Evolutionary conservation across 192 early-diverging fungal species (phyloP).

Genomic region (Coemansia sp.): DNA sequence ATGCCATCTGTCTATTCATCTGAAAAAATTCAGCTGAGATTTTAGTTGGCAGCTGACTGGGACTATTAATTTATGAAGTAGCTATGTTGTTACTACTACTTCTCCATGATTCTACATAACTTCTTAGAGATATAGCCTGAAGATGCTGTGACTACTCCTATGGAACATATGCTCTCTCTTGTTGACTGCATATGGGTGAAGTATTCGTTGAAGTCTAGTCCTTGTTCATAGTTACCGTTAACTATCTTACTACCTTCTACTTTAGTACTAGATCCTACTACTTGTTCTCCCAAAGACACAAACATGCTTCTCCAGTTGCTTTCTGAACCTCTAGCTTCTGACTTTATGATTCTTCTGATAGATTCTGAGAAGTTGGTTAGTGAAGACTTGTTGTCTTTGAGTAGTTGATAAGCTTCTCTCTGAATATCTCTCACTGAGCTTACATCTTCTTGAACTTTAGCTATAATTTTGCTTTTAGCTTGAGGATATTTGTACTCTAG

Average conservation of each 20-base stretch:
- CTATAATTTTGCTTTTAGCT: neutral
- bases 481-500: neutral
- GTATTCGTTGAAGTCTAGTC: constrained; percentile 9
- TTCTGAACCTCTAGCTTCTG: constrained; percentile 11
- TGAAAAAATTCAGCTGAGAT: too few species aligned
- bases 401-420: constrained; percentile 5
- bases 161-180: constrained; percentile 14
- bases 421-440: neutral
- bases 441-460: constrained; percentile 1
- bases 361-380: constrained; percentile 1
- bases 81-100: too few species aligned
- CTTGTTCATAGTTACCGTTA: constrained; percentile 5
- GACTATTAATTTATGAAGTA: too few species aligned
- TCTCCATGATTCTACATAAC: neutral
- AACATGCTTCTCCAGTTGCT: constrained; percentile 19
- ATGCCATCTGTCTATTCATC: too few species aligned
- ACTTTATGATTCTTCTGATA: constrained; percentile 6
- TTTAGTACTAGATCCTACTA: neutral
- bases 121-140: constrained; percentile 7
- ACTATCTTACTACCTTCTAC: neutral
- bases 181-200: constrained; percentile 15
- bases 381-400: constrained; percentile 4
- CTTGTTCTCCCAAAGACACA: neutral
- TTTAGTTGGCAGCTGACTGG: too few species aligned
- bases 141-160: constrained; percentile 8